phyloP scores from a whole-genome alignment of 805 yeast species.

The Starmerella lactis-condensi region DNA sequence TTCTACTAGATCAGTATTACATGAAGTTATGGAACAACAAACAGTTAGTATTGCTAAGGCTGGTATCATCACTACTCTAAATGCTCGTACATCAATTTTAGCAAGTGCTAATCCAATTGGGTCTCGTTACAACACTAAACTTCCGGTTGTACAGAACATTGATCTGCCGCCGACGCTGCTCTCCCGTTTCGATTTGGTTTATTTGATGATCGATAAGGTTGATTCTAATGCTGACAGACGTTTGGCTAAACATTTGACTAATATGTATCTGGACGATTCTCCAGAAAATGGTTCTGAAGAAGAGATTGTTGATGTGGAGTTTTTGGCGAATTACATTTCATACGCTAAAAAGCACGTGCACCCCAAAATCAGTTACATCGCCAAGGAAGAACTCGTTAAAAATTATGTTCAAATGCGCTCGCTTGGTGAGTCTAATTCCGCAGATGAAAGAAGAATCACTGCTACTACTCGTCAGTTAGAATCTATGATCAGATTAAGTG shows the following conservation, averaged over 20 bases:
- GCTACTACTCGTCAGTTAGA: conserved; percentile 97
- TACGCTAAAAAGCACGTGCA: conserved; percentile 74
- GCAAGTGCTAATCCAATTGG: conserved; percentile 97
- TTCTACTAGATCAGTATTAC: conserved; percentile 80
- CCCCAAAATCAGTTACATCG: conserved; percentile 66
- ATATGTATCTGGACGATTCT: conserved; percentile 74
- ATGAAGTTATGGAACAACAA: conserved; percentile 99
- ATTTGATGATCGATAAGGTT: conserved; percentile 77
- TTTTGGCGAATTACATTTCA: conserved; percentile 72
- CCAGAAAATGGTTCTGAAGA: conserved; percentile 50
- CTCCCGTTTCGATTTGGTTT: conserved; percentile 88
- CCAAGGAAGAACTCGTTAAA: conserved; percentile 67
- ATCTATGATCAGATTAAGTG: conserved; percentile 82
- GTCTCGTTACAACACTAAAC: conserved; percentile 81
- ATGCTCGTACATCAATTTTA: conserved; percentile 86
- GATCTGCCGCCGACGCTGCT: conserved; percentile 91
- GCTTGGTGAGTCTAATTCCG: conserved; percentile 75
- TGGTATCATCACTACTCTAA: conserved; percentile 89
- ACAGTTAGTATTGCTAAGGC: conserved; percentile 97
- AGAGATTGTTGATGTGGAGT: conserved; percentile 69
- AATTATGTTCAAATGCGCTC: conserved; percentile 87
- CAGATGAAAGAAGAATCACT: conserved; percentile 77
- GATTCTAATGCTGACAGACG: conserved; percentile 71
- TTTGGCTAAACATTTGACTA: conserved; percentile 76
- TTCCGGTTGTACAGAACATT: conserved; percentile 87